These are phyloP conservation scores for maize (Zea mays) DNA, from an alignment of 176 grass and related monocot genomes.

Conservation along the genomic window DNA sequence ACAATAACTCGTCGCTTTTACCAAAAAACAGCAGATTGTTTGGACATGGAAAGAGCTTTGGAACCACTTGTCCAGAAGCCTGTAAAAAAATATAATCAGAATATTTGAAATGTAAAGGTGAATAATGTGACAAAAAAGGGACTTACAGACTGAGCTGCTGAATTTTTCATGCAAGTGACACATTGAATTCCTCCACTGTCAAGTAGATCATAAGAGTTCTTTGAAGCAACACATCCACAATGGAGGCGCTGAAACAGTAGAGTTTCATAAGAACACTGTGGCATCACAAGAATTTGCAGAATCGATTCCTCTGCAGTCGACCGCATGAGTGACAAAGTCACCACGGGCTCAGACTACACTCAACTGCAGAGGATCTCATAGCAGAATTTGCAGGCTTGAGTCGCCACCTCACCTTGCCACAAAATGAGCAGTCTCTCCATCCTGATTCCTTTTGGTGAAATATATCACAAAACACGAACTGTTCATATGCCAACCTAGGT, in stretches of 20 bases:
- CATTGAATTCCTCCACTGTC: conserved; percentile 97
- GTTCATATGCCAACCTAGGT: conserved; percentile 84
- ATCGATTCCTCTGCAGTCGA: not conserved
- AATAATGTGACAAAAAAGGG: conserved; percentile 31
- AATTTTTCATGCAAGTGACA: conserved; percentile 70
- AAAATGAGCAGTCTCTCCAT: conserved; percentile 95
- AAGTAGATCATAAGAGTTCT: conserved; percentile 86
- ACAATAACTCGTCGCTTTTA: conserved; percentile 45
- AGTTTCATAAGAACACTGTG: not conserved
- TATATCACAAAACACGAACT: conserved; percentile 87
- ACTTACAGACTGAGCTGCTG: conserved; percentile 75
- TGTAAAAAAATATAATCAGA: conserved; percentile 53
- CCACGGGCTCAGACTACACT: too few species aligned
- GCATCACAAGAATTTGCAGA: not conserved
- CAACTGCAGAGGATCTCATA: too few species aligned
- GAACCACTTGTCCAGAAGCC: conserved; percentile 53
- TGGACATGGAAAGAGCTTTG: conserved; percentile 64
- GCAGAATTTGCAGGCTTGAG: not conserved
- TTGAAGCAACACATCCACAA: conserved; percentile 95
- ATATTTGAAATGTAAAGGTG: conserved; percentile 25
- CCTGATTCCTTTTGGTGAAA: conserved; percentile 98
- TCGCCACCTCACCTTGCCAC: conserved; percentile 76
- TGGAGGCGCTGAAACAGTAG: conserved; percentile 67
- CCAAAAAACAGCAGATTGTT: conserved; percentile 57
- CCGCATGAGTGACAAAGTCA: too few species aligned